Base-by-base conservation (phyloP, 805 yeast species). In the Priceomyces fermenticarens region DNA sequence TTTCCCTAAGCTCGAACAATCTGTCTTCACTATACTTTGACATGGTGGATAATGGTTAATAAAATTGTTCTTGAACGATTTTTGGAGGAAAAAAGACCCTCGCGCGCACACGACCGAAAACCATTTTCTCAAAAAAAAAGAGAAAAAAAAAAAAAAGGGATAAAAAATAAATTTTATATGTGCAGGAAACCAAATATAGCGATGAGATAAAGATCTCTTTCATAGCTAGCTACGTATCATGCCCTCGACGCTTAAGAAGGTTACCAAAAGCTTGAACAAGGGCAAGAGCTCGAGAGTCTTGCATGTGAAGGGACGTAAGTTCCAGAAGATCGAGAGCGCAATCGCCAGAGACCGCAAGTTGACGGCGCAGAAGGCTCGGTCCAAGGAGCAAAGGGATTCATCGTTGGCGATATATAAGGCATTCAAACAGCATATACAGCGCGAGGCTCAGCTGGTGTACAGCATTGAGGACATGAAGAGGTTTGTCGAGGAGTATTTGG, bases 281-380 rank as follows among this genome's bases (percentile, higher is more conserved):
- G 67, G 78, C 44, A 78, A 75, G 31, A 78, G 76, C 33, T 69
- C 77, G 30, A 5, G 7, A 4, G 7, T 8, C 7, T 67, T 85
- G 50, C 98, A 91, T 58, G 93, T 95, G 15, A 84, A 83, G 55
- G 96, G 97, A 8, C 77, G 97, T 40, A 91, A 89, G 62, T 85
- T 88, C 61, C 84, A 84, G 62, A 88, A 85, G 58, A 67, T 91
- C 38, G 83, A 83, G 41, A 72, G 93, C 47, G 97, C 97, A n/a
- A 80, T 95, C 2, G 65, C 88, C 34, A 77, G 99, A 61, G 95
- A 90, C 47, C 73, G 72, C 37, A 87, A 85, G 58, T 63, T 91
- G 38, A 76, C 72, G 29, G 70, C 71, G 38, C 79, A 76, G 57
- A 86, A 85, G 56, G 60, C 72, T 15, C 72, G 71, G 38, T 79